phyloP scores from a whole-genome alignment of 2,329 filamentous ascomycete species.

The Penicillium hordei region DNA sequence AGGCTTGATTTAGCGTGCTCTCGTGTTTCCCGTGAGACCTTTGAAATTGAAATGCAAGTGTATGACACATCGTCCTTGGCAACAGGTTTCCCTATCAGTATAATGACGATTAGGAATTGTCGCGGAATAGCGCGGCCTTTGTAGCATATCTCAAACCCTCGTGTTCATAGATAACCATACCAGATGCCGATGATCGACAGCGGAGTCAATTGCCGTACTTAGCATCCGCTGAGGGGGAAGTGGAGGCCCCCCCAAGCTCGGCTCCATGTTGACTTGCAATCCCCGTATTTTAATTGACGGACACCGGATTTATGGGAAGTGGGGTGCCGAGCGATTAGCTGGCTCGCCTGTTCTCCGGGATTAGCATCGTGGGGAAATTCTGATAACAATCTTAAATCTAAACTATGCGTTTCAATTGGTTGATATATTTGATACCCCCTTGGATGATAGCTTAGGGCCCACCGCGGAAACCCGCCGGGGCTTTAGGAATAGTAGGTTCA shows the following conservation, averaged over 20 bases:
- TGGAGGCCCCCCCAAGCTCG: no score
- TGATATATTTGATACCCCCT: background rate
- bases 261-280: background rate
- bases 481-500: constrained; percentile 12
- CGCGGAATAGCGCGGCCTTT: background rate
- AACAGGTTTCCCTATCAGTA: background rate
- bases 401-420: background rate
- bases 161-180: no score
- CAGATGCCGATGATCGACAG: background rate
- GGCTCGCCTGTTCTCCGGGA: background rate
- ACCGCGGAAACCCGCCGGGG: constrained; percentile 14
- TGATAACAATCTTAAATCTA: background rate
- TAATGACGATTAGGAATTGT: background rate
- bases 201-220: constrained; percentile 4
- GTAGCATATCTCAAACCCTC: background rate
- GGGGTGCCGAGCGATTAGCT: constrained; percentile 10
- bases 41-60: background rate
- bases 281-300: background rate
- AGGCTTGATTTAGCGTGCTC: background rate
- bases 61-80: background rate
- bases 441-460: background rate
- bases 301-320: background rate
- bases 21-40: background rate
- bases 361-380: background rate
- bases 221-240: background rate